Conservation (phyloP, 1,284 basidiomycete species). For the Irpex sp. region DNA sequence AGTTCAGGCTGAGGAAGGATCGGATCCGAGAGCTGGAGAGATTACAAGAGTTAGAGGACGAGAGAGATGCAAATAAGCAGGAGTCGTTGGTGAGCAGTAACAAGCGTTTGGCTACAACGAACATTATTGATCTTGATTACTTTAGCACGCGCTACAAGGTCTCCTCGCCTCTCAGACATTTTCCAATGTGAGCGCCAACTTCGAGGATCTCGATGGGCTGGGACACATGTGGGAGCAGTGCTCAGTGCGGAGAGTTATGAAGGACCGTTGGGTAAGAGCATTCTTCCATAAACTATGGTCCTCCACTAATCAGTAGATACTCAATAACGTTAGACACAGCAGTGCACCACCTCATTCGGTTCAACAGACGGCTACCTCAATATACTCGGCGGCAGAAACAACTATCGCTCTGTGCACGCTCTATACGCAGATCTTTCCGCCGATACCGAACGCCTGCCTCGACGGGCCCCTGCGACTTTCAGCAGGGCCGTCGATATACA, state of each 20-base stretch:
- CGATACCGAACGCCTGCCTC: background rate
- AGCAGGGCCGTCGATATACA: background rate
- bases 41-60: constrained; percentile 6
- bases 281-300: background rate
- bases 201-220: background rate
- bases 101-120: background rate
- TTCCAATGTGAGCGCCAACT: background rate
- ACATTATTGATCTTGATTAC: background rate
- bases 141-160: background rate
- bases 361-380: background rate
- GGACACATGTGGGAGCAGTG: background rate
- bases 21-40: constrained; percentile 3
- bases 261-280: background rate
- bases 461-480: background rate
- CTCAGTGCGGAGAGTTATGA: background rate
- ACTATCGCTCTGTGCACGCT: background rate
- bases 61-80: background rate
- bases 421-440: background rate
- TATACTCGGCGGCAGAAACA: background rate
- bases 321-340: too few relatives aligned
- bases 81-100: background rate
- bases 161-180: background rate
- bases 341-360: too few relatives aligned
- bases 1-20: constrained; percentile 4
- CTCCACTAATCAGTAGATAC: too few relatives aligned